phyloP scores from a whole-genome alignment of 2,329 filamentous ascomycete genomes.

The Colletotrichum sp. region DNA sequence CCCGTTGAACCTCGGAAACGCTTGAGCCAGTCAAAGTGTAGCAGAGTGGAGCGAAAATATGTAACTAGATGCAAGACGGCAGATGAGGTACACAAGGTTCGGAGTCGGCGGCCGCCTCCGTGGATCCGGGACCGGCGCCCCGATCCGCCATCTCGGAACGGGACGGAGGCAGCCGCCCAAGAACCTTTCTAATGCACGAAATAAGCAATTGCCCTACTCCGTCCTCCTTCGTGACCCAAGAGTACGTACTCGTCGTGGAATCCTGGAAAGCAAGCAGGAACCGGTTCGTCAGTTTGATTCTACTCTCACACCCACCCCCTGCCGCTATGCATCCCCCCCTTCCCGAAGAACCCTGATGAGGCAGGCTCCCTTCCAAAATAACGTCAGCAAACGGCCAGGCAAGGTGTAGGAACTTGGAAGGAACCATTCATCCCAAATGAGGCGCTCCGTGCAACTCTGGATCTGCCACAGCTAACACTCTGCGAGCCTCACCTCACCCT shows the following conservation, averaged over 20 bases:
- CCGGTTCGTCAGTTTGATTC: not conserved
- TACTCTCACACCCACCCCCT: slow-evolving; percentile 2
- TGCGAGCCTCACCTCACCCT: not conserved
- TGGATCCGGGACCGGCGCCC: not conserved
- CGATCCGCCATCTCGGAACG: not conserved
- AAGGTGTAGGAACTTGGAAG: not conserved
- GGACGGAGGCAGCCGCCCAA: not conserved
- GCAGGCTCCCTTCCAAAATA: not conserved
- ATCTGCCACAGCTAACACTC: not conserved
- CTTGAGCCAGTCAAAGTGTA: slow-evolving; percentile 2
- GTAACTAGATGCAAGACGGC: not conserved
- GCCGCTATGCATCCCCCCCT: not conserved
- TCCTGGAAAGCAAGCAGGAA: not conserved
- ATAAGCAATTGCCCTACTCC: not conserved
- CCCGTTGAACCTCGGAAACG: slow-evolving; percentile 63
- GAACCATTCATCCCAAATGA: not conserved
- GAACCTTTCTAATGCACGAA: not conserved
- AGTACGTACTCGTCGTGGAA: not conserved
- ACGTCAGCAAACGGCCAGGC: not conserved
- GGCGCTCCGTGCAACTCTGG: not conserved
- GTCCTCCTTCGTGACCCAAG: not conserved
- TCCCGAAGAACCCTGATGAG: not conserved
- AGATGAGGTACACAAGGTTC: not conserved
- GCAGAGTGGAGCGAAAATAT: not conserved
- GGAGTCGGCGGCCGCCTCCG: not conserved